Conservation (phyloP, 495 filamentous ascomycete species). For the Penicillium cosmopolitanum region DNA sequence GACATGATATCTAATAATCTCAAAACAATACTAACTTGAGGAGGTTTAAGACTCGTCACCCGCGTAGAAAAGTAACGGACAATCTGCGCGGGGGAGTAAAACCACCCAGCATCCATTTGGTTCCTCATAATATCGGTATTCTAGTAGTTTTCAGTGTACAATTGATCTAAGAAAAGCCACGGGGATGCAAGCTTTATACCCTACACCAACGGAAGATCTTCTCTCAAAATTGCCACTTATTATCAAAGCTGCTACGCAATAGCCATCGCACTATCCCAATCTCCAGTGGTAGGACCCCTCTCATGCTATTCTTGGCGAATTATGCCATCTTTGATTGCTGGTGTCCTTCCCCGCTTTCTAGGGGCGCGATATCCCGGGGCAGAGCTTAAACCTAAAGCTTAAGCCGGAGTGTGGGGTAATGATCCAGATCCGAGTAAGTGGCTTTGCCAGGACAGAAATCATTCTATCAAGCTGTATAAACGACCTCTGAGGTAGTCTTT, state of each 20-base stretch:
- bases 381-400: constrained; percentile 8
- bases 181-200: constrained; percentile 1
- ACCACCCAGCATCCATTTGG: constrained; percentile 44
- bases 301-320: background rate
- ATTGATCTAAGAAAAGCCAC: background rate
- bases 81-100: constrained; percentile 43
- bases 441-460: background rate
- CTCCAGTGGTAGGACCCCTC: background rate
- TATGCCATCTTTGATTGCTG: background rate
- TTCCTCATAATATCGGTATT: constrained; percentile 33
- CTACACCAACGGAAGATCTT: background rate
- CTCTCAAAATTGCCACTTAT: background rate
- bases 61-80: constrained; percentile 37
- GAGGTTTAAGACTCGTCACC: constrained; percentile 36
- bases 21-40: constrained; percentile 12
- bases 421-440: background rate
- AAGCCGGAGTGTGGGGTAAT: constrained; percentile 8
- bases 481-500: too few species aligned
- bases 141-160: background rate
- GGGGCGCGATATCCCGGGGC: background rate
- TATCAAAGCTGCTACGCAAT: background rate
- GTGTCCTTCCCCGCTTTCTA: background rate
- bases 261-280: background rate
- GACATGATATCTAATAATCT: background rate
- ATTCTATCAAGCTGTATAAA: background rate